A percentile compares a stretch with the other conserved stretches of the same genome.
Evolutionary conservation across 2,329 filamentous ascomycete species (phyloP).

Genomic region (Phyllachora maydis): DNA sequence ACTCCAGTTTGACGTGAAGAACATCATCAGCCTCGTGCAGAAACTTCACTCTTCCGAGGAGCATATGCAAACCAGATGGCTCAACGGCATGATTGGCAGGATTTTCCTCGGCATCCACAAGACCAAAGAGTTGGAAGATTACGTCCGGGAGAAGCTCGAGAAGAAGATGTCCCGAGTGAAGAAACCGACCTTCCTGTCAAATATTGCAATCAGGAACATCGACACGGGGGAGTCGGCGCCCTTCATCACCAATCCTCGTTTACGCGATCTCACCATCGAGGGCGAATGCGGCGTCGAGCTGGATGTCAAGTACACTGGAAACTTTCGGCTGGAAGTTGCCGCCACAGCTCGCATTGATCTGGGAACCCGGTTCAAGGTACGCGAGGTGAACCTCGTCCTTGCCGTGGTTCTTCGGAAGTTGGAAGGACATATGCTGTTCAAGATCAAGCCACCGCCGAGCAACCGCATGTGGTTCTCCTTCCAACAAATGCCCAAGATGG

Average conservation of each 20-base stretch:
- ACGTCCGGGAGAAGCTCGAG: constrained; percentile 68
- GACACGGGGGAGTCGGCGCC: constrained; percentile 75
- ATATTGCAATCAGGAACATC: constrained; percentile 63
- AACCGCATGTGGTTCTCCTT: constrained; percentile 96
- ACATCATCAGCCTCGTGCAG: constrained; percentile 80
- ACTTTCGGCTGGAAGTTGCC: constrained; percentile 73
- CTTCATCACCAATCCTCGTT: constrained; percentile 68
- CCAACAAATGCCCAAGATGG: constrained; percentile 81
- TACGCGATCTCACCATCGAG: constrained; percentile 79
- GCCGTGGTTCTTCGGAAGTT: constrained; percentile 70
- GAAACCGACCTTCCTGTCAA: constrained; percentile 74
- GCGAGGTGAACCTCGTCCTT: constrained; percentile 76
- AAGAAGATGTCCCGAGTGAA: constrained; percentile 94
- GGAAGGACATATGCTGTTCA: constrained; percentile 66
- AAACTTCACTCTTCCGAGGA: constrained; percentile 82
- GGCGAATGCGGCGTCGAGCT: constrained; percentile 76
- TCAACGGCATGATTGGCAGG: constrained; percentile 79
- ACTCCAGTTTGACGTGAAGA: constrained; percentile 59
- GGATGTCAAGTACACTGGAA: constrained; percentile 75
- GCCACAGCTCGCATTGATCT: constrained; percentile 87
- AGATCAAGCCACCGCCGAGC: constrained; percentile 85
- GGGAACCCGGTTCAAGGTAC: constrained; percentile 68
- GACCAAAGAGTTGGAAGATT: constrained; percentile 59
- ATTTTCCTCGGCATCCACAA: constrained; percentile 77
- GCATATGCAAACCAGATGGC: constrained; percentile 74